Evolutionary conservation across 768 basidiomycete species (phyloP), one percentile per base, ranked within the genome.

Genomic region (Steccherinum ochraceum): DNA sequence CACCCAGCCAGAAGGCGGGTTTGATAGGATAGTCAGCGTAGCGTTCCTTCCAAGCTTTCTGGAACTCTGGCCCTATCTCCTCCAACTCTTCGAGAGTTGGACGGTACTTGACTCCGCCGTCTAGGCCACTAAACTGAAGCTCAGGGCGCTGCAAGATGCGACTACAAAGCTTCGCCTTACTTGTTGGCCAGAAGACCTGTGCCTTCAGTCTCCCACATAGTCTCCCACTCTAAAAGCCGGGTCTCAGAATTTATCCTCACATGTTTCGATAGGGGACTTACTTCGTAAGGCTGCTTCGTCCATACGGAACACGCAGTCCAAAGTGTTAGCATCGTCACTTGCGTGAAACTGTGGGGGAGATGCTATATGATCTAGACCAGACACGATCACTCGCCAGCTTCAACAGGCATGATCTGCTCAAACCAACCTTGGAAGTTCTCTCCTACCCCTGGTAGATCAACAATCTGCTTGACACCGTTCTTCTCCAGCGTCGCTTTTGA

Each of bases 101-200:
- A 2, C 65, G 58, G 18, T 55, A 40, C 44, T 64, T 67, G 50
- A 61, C 45, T 1, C 56, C 62, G 0, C 50, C 53, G 19, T 64
- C 65, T 13, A 63, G 12, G 12, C 49, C 45, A 40, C 65, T 65
- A n/a, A 1, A 19, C 5, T 13, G 2, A n/a, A 43, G 40, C 23
- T 35, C 27, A 4, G 43, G 20, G 12, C 20, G 21, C 16, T 21
- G 24, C 10, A 26, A 4, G 19, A n/a, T 25, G 30, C 18, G 12
- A 51, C 7, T 54, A 20, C 4, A 43, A 21, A 21, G 41, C 23
- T 3, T 18, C 20, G 25, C 27, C 71, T 2, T 26, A 83, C 84
- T 79, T 84, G 54, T 77, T 71, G 0, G 79, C 70, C 56, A 84
- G 67, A 40, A 77, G 58, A 1, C 81, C 80, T 25, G 60, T 69